Percentiles rank a stretch among this genome's conserved stretches.
Conservation (phyloP, 768 basidiomycete genomes). For the Chalciporus chontae region DNA sequence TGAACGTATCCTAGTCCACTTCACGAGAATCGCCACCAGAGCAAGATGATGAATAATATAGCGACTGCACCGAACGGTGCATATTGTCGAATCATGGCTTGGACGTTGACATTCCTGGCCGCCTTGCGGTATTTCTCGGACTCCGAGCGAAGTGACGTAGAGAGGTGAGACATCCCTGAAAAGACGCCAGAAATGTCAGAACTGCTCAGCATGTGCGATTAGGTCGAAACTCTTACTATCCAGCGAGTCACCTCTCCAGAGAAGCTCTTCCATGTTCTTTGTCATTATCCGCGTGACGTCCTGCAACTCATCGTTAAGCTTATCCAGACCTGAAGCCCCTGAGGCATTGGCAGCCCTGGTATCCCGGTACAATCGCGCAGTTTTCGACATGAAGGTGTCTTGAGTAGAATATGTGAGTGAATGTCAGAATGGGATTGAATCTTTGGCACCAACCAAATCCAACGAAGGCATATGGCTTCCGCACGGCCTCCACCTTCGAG, state of each 20-base stretch:
- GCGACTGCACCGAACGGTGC: constrained; percentile 85
- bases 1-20: constrained; percentile 8
- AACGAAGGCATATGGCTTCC: constrained; percentile 98
- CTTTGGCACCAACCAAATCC: constrained; percentile 76
- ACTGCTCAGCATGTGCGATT: background rate
- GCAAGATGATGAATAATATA: constrained; percentile 71
- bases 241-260: constrained; percentile 97
- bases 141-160: constrained; percentile 90
- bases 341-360: constrained; percentile 80
- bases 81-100: constrained; percentile 93
- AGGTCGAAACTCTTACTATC: constrained; percentile 63
- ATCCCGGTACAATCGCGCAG: constrained; percentile 91
- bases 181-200: constrained; percentile 1
- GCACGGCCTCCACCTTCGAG: constrained; percentile 83
- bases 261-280: constrained; percentile 98
- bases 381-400: constrained; percentile 99
- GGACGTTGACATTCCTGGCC: constrained; percentile 89
- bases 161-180: constrained; percentile 94
- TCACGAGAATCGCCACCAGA: constrained; percentile 78
- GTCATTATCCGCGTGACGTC: constrained; percentile 99
- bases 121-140: constrained; percentile 97
- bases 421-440: background rate
- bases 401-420: constrained; percentile 1
- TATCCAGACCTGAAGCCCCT: constrained; percentile 66
- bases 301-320: constrained; percentile 92